phyloP scores from a whole-genome alignment of 352 stramenopile species.

The Saprolegnia parasitica region DNA sequence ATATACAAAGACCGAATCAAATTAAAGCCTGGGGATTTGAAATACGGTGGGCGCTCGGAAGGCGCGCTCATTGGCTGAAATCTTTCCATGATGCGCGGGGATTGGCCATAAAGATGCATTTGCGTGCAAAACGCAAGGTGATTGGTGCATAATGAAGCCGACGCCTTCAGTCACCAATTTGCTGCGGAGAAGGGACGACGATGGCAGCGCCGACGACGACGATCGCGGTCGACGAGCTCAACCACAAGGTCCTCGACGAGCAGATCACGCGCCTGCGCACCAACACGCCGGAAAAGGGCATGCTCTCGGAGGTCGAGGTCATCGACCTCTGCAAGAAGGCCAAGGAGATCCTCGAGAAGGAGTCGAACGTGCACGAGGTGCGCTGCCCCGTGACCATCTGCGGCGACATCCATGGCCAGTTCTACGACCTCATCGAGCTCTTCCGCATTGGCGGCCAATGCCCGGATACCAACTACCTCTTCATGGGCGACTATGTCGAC shows the following conservation, averaged over 20 bases:
- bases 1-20: too few species aligned
- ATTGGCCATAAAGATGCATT: not conserved
- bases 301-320: constrained; percentile 16
- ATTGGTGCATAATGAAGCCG: not conserved
- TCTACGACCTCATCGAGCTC: constrained; percentile 94
- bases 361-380: constrained; percentile 45
- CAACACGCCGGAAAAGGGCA: constrained; percentile 1
- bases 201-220: not conserved
- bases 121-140: not conserved
- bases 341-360: constrained; percentile 28
- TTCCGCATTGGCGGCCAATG: constrained; percentile 84
- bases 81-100: not conserved
- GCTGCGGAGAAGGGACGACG: not conserved
- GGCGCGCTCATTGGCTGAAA: too few species aligned
- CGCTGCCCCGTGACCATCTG: constrained; percentile 71
- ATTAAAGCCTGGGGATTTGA: too few species aligned
- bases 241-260: not conserved
- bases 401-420: constrained; percentile 97
- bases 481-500: constrained; percentile 97
- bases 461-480: constrained; percentile 81
- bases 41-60: too few species aligned
- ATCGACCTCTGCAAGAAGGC: constrained; percentile 14
- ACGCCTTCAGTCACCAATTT: constrained; percentile 12
- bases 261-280: not conserved
- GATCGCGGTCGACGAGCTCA: not conserved